Evolutionary conservation across 345 rosid species (phyloP).

Genomic region (Viola odorata): DNA sequence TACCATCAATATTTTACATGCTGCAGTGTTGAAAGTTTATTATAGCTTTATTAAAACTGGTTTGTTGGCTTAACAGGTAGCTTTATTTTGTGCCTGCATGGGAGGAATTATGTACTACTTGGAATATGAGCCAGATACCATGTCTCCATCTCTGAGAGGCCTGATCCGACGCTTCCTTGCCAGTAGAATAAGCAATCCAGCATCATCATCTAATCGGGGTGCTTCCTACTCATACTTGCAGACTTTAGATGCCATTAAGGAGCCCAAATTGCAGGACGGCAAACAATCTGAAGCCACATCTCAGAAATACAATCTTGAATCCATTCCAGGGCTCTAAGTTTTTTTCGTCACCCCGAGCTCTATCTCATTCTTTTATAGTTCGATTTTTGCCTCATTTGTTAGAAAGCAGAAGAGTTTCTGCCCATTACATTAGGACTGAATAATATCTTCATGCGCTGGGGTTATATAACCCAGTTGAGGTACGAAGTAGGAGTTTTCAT

Average conservation of each 20-base stretch:
- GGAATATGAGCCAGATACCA: conserved; percentile 89
- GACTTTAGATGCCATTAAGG: conserved; percentile 56
- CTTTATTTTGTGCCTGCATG: conserved; percentile 90
- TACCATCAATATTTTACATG: no score
- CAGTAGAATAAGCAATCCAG: conserved; percentile 85
- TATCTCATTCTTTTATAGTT: conserved; percentile 13
- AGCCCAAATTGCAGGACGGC: conserved; percentile 47
- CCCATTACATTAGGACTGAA: background rate
- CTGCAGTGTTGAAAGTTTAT: background rate
- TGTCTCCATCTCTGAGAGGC: conserved; percentile 92
- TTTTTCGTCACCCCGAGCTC: background rate
- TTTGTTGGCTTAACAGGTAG: conserved; percentile 51
- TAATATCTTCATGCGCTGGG: background rate
- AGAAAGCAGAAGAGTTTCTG: conserved; percentile 2
- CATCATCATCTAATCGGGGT: conserved; percentile 39
- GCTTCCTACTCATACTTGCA: conserved; percentile 72
- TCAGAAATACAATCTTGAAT: conserved; percentile 80
- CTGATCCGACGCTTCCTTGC: conserved; percentile 91
- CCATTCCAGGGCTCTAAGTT: conserved; percentile 79
- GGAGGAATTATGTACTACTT: conserved; percentile 98
- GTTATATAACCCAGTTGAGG: background rate
- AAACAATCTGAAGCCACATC: conserved; percentile 43
- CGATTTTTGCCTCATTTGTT: background rate
- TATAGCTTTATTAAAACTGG: background rate
- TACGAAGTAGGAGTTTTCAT: background rate